Conservation (phyloP, 83 land plant genomes). For the Picea abies region DNA sequence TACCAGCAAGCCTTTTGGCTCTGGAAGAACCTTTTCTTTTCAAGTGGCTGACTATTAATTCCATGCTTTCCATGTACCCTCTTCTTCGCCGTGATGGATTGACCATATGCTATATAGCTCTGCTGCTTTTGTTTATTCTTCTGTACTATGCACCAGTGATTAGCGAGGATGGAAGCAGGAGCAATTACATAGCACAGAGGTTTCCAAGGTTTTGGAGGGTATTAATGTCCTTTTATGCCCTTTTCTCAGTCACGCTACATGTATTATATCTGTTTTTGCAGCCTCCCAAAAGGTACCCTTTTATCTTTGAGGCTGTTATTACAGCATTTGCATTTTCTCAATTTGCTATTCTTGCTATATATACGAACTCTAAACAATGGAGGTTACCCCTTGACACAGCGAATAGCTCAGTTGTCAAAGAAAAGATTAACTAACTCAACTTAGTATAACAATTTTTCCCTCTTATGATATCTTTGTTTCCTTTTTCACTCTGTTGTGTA, state of each 20-base stretch:
- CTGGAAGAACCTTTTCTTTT: slow-evolving; percentile 67
- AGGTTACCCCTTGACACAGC: slow-evolving; percentile 20
- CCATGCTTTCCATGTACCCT: slow-evolving; percentile 84
- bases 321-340: slow-evolving; percentile 69
- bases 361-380: slow-evolving; percentile 73
- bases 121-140: slow-evolving; percentile 56
- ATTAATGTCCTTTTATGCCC: slow-evolving; percentile 11
- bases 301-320: slow-evolving; percentile 86
- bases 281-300: slow-evolving; percentile 88
- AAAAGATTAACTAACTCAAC: slow-evolving; percentile 24
- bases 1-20: slow-evolving; percentile 85
- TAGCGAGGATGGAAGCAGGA: not conserved
- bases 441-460: no score
- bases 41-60: slow-evolving; percentile 48
- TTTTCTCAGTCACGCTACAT: slow-evolving; percentile 52
- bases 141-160: slow-evolving; percentile 35
- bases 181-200: not conserved
- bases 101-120: slow-evolving; percentile 56
- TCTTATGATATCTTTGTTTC: no score
- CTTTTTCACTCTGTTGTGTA: no score
- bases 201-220: slow-evolving; percentile 1
- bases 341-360: slow-evolving; percentile 50
- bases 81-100: slow-evolving; percentile 84
- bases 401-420: not conserved
- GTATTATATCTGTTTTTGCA: slow-evolving; percentile 46